Conservation (phyloP, 2,329 filamentous ascomycete genomes). For the Fusarium sp. region DNA sequence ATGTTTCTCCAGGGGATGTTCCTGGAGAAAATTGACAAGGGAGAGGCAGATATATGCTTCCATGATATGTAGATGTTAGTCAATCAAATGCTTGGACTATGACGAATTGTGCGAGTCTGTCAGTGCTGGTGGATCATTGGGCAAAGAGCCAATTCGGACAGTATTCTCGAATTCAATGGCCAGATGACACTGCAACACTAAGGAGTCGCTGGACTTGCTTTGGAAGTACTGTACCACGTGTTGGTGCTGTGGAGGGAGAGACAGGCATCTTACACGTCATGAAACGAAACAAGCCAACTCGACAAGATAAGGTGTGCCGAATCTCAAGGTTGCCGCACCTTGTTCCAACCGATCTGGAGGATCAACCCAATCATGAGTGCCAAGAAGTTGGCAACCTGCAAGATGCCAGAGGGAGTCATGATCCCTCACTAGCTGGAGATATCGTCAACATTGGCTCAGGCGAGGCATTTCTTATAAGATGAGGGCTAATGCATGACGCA, state of each 20-base stretch:
- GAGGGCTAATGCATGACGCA: slow-evolving; percentile 27
- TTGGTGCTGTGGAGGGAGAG: slow-evolving; percentile 1
- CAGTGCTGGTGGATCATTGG: neutral
- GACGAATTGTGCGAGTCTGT: neutral
- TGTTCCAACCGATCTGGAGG: slow-evolving; percentile 32
- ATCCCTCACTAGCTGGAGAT: slow-evolving; percentile 6
- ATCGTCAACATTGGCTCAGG: slow-evolving; percentile 7
- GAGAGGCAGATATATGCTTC: neutral
- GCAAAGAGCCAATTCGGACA: neutral
- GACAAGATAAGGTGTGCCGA: slow-evolving; percentile 26
- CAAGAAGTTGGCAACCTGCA: slow-evolving; percentile 13
- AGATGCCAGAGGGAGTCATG: neutral
- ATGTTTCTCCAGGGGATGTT: no score
- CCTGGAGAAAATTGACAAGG: neutral
- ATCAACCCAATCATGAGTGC: slow-evolving; percentile 23
- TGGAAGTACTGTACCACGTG: slow-evolving; percentile 36
- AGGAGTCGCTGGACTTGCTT: neutral
- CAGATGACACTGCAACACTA: neutral
- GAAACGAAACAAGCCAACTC: slow-evolving; percentile 30
- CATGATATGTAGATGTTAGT: neutral
- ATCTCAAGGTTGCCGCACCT: slow-evolving; percentile 23
- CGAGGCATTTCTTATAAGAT: slow-evolving; percentile 3
- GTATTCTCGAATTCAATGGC: neutral
- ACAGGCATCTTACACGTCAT: slow-evolving; percentile 36
- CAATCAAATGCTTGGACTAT: neutral